These are phyloP conservation scores for Acacia pycnantha DNA, from an alignment of 331 rosid species.

Conservation along the genomic window DNA sequence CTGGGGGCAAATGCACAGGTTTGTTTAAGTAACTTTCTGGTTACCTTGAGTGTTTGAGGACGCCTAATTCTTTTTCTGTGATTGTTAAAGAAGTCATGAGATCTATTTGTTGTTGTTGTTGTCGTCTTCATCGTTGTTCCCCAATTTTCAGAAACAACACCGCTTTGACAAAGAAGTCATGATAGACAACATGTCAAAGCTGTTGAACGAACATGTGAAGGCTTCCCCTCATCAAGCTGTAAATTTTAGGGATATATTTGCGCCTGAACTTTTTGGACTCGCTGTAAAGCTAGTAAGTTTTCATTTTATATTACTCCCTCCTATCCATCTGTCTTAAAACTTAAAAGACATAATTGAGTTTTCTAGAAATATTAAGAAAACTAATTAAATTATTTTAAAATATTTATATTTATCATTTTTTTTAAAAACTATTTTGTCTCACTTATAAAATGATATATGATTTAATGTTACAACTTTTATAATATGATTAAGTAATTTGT, in stretches of 20 bases:
- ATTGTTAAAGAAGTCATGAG: conserved; percentile 1
- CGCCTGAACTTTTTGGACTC: conserved; percentile 65
- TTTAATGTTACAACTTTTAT: too few species aligned
- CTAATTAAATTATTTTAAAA: too few species aligned
- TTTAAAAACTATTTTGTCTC: too few species aligned
- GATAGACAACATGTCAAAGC: conserved; percentile 52
- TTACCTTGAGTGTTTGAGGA: not conserved
- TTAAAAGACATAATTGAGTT: too few species aligned
- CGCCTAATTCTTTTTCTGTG: not conserved
- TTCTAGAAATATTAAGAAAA: too few species aligned
- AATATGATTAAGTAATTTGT: too few species aligned
- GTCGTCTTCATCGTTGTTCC: not conserved
- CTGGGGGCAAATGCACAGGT: conserved; percentile 89
- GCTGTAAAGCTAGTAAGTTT: conserved; percentile 74
- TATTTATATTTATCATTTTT: too few species aligned
- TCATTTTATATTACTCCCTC: not conserved
- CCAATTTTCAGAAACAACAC: conserved; percentile 67
- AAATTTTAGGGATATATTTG: conserved; percentile 66
- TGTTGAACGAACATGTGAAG: conserved; percentile 49
- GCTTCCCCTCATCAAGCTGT: conserved; percentile 45
- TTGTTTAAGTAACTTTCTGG: not conserved
- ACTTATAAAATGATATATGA: too few species aligned
- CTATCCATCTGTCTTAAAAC: too few species aligned
- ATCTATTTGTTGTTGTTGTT: not conserved
- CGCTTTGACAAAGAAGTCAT: conserved; percentile 55